Evolutionary conservation across 805 yeast species (phyloP), one percentile per base, ranked within the genome.

Genomic region (Hanseniaspora nectarophila): DNA sequence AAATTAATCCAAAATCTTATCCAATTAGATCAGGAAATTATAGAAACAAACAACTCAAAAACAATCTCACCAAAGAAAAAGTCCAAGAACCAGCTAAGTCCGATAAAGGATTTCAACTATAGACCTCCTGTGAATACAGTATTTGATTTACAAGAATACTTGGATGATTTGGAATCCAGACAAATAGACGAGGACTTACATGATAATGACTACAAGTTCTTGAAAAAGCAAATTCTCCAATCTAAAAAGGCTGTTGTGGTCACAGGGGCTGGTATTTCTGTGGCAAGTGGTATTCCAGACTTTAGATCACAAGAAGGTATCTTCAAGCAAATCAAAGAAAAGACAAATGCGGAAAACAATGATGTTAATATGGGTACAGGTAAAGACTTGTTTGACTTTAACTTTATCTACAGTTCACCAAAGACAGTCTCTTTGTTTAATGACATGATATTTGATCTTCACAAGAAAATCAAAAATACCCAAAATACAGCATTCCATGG

Each of bases 191-290:
- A 49, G 21, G 53, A 49, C 16, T 9, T 42, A 10, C 42, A 49
- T 20, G 48, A 51, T 15, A 50, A 55, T 29, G 59, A 75, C 54
- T 63, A 78, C 12, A 68, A 72, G 7, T 75, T 78, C 55, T 59
- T 81, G 24, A 73, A 72, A 51, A 74, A 77, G 61, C 77, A 78
- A 0, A 61, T 81, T 23, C 64, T 62, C 32, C 71, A 81, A 57
- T 72, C 89, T 29, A 76, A 73, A 56, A 74, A 75, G 56, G 69
- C 81, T 29, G 73, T 85, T 2, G 76, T 82, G 28, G 73, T 88
- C 28, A 77, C 89, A 0, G 97, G 97, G 10, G 97, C 97, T 16
- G 96, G 96, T 2, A 77, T 85, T 18, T 85, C 95, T 12, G 92
- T 89, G 51, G 82, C 84, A 28, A 86, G 95, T 0, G 96, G 96